Conservation (phyloP, 768 basidiomycete species). For the Lactarius hatsudake region DNA sequence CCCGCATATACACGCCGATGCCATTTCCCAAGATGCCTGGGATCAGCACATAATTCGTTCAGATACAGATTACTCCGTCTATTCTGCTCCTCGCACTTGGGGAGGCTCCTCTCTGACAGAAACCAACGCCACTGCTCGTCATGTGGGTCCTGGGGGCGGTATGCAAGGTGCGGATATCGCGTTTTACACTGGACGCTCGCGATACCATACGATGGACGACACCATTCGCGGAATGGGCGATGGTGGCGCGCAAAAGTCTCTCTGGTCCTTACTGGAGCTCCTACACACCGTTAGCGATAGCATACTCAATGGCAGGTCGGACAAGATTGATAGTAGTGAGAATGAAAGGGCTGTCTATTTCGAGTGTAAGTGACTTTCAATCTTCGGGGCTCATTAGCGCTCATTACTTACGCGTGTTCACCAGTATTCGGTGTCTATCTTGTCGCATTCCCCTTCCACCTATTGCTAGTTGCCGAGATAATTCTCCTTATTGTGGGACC, state of each 20-base stretch:
- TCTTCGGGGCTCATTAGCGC: background rate
- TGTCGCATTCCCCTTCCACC: conserved; percentile 51
- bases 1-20: conserved; percentile 69
- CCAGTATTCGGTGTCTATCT: conserved; percentile 59
- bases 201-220: conserved; percentile 77
- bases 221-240: conserved; percentile 53
- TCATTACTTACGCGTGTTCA: background rate
- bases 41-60: conserved; percentile 62
- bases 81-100: conserved; percentile 35
- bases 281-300: conserved; percentile 52
- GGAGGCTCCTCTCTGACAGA: background rate
- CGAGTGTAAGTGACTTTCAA: conserved; percentile 50
- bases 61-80: conserved; percentile 72
- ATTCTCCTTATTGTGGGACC: conserved; percentile 64
- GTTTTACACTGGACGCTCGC: conserved; percentile 70
- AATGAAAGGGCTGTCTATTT: conserved; percentile 56
- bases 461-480: conserved; percentile 56
- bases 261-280: conserved; percentile 82
- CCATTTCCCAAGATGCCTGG: conserved; percentile 68
- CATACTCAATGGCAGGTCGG: conserved; percentile 44
- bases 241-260: conserved; percentile 48
- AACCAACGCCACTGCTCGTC: background rate
- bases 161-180: conserved; percentile 76
- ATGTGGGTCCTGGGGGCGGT: conserved; percentile 32
- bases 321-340: conserved; percentile 28